Percentiles rank a stretch among this genome's conserved stretches.
These are phyloP conservation scores for Diaporthe aspalathi DNA, from an alignment of 2,329 filamentous ascomycete species.

Conservation along the genomic window DNA sequence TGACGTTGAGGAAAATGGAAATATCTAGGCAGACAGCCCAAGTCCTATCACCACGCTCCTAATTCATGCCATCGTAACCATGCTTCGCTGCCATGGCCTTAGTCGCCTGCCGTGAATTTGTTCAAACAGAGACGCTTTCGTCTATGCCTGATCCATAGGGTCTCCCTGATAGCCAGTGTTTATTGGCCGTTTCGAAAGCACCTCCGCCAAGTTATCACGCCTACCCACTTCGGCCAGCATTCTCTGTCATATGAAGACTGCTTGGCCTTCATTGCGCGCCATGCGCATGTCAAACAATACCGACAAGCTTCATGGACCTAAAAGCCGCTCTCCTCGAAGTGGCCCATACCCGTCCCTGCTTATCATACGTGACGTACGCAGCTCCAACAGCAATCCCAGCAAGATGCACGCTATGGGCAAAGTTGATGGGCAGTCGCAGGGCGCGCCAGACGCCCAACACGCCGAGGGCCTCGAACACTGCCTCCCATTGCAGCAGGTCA, in stretches of 20 bases:
- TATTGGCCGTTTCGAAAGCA: not conserved
- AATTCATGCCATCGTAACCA: not conserved
- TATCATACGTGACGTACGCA: conserved; percentile 43
- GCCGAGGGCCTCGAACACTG: conserved; percentile 43
- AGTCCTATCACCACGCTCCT: not conserved
- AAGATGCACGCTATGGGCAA: conserved; percentile 42
- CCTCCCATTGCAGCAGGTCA: conserved; percentile 39
- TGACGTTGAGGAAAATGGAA: not conserved
- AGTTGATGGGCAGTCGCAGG: conserved; percentile 38
- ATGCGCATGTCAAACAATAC: conserved; percentile 6
- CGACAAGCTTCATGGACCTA: conserved; percentile 30
- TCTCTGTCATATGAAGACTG: not conserved
- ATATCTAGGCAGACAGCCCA: not conserved
- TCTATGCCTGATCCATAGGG: not conserved
- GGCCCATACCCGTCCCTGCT: conserved; percentile 38
- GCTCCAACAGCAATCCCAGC: conserved; percentile 42
- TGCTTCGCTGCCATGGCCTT: not conserved
- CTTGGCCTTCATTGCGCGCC: not conserved
- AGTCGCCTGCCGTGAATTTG: no score
- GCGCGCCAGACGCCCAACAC: conserved; percentile 41
- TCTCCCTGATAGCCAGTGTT: not conserved
- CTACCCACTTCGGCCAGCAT: not conserved
- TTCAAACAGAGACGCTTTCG: not conserved
- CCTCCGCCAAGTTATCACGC: not conserved
- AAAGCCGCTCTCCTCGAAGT: conserved; percentile 40